Percentiles rank a stretch among this genome's conserved stretches.
Conservation (phyloP, 1,284 basidiomycete species). For the Fomitiporia mediterranea region DNA sequence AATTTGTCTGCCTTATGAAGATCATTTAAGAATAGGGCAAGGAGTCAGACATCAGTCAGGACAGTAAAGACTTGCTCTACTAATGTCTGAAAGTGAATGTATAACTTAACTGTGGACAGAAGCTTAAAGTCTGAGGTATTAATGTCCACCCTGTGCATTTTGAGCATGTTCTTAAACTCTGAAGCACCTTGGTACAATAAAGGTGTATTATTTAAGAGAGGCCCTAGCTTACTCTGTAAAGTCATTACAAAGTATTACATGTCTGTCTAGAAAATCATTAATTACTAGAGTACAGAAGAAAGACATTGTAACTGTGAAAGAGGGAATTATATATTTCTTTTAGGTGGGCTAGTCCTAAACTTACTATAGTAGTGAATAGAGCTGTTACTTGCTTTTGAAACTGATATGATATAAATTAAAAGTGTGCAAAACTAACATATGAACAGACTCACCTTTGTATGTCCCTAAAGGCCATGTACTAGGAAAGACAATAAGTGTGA, state of each 20-base stretch:
- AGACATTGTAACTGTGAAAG: conserved; percentile 51
- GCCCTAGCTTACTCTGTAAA: conserved; percentile 54
- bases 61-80: conserved; percentile 65
- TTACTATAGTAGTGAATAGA: conserved; percentile 60
- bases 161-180: conserved; percentile 58
- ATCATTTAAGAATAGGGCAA: conserved; percentile 67
- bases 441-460: conserved; percentile 48
- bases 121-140: conserved; percentile 47
- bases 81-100: conserved; percentile 61
- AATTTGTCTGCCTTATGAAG: conserved; percentile 68
- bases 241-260: conserved; percentile 59
- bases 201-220: conserved; percentile 61
- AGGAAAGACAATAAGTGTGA: background rate
- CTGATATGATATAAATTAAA: background rate
- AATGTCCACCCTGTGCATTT: conserved; percentile 47
- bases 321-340: background rate
- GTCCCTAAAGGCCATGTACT: conserved; percentile 65
- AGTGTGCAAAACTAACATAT: background rate
- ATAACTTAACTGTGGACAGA: conserved; percentile 52
- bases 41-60: conserved; percentile 59
- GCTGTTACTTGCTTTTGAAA: conserved; percentile 59
- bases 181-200: conserved; percentile 65
- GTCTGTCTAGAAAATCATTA: conserved; percentile 70
- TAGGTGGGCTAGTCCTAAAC: no score
- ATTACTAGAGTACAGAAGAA: conserved; percentile 62